Evolutionary conservation across 257 asterid species (phyloP), one percentile per base, ranked within the genome.

Genomic region (Solanum tarapatanum): DNA sequence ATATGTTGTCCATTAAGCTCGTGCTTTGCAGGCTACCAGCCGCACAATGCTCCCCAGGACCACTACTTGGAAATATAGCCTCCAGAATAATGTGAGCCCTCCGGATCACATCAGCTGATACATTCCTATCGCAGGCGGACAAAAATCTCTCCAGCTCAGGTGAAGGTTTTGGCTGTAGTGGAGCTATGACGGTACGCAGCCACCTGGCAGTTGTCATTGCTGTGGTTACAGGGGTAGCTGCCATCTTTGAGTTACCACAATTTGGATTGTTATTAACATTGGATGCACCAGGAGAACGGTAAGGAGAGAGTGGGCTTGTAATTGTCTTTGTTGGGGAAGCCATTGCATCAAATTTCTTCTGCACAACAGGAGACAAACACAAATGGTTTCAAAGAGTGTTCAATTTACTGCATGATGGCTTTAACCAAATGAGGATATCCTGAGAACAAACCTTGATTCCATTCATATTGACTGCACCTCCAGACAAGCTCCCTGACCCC

Each of bases 161-260:
- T 58, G 99, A 94, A 84, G 99, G 99, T 86, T 93, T 94, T 69
- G 98, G 89, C 69, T 96, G 95, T 89, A 97, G 96, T 60, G 98
- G 99, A 90, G 96, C 94, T 86, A 97, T 91, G 91, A 97, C 93
- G 23, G 98, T 92, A 41, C 99, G 88, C 85, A 97, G 90, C 99
- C 99, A 97, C 93, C 93, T 94, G 68, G 98, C 99, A 55, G 99
- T 97, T 51, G 98, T 96, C 99, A 97, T 94, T 35, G 99, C 98
- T 28, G 98, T 97, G 95, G 98, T 96, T 64, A 97, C 99, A 45
- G 99, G 99, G 86, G 99, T 96, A 82, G 99, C 97, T 28, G 91
- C 90, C 87, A 92, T 88, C 92, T 92, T 94, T 87, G 92, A 88
- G 90, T 89, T 88, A 87, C 94, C 93, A 91, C 91, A 88, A 85